Conservation (phyloP, 805 yeast species). For the Saccharomycopsis microspora region DNA sequence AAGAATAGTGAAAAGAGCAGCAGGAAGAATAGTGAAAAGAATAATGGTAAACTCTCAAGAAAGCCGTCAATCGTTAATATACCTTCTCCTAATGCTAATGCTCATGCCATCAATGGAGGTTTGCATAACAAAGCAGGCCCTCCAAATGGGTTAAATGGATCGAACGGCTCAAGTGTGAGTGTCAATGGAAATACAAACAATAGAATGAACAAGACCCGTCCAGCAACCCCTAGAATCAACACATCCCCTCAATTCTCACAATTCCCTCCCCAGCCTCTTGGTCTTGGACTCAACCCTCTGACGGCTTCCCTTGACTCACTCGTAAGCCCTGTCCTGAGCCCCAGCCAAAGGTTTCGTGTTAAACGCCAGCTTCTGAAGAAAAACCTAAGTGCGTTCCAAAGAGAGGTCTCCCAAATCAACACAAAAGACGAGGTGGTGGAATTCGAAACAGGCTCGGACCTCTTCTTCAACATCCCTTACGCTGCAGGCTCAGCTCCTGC, state of each 20-base stretch:
- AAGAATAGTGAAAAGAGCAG: too few relatives aligned
- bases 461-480: constrained; percentile 17
- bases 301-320: too few relatives aligned
- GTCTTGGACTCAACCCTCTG: too few relatives aligned
- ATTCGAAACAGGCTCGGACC: not conserved
- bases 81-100: too few relatives aligned
- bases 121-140: not conserved
- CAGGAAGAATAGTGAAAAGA: too few relatives aligned
- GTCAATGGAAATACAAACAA: not conserved
- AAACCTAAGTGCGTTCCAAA: constrained; percentile 8
- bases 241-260: too few relatives aligned
- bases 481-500: constrained; percentile 13
- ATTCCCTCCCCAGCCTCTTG: too few relatives aligned
- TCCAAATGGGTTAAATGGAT: not conserved
- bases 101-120: too few relatives aligned
- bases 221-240: too few relatives aligned
- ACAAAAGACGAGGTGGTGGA: constrained; percentile 14
- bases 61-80: too few relatives aligned
- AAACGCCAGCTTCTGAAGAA: constrained; percentile 13
- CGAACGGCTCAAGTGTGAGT: not conserved
- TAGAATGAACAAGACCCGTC: not conserved
- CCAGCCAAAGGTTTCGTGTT: constrained; percentile 14
- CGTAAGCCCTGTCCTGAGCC: constrained; percentile 10
- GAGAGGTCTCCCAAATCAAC: constrained; percentile 8
- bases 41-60: too few relatives aligned